These are phyloP conservation scores for Neonectria punicea DNA, from an alignment of 2,329 filamentous ascomycete species.

Conservation along the genomic window DNA sequence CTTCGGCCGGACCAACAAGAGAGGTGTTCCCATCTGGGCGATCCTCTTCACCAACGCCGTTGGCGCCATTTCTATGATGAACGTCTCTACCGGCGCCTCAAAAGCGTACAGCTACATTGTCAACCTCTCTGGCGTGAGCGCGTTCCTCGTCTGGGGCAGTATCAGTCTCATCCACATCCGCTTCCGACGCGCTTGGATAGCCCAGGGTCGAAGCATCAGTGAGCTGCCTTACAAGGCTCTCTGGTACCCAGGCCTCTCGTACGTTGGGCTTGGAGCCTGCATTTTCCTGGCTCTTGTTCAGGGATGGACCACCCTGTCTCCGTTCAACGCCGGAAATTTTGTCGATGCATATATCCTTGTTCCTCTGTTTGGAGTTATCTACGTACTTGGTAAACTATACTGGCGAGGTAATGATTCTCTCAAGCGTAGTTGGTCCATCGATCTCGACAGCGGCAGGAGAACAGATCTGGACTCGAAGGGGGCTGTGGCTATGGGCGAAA, in stretches of 20 bases:
- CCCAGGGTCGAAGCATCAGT: constrained; percentile 64
- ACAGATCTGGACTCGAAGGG: constrained; percentile 62
- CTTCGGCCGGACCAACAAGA: constrained; percentile 73
- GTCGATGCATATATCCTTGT: constrained; percentile 72
- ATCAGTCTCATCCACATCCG: constrained; percentile 79
- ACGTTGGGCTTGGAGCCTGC: constrained; percentile 67
- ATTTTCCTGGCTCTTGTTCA: constrained; percentile 69
- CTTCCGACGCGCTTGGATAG: constrained; percentile 72
- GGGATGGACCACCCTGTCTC: constrained; percentile 69
- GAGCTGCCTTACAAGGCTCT: constrained; percentile 67
- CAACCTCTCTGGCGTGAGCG: constrained; percentile 75
- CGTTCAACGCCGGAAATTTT: constrained; percentile 68
- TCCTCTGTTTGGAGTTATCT: constrained; percentile 69
- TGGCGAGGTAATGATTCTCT: constrained; percentile 61
- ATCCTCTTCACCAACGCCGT: constrained; percentile 77
- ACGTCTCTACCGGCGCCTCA: constrained; percentile 72
- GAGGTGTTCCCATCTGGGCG: constrained; percentile 70
- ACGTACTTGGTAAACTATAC: constrained; percentile 63
- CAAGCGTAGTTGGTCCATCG: constrained; percentile 63
- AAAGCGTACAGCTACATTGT: constrained; percentile 76
- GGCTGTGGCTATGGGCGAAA: constrained; percentile 44
- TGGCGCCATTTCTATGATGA: constrained; percentile 80
- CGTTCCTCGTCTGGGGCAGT: constrained; percentile 77
- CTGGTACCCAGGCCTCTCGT: constrained; percentile 68
- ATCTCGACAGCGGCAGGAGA: constrained; percentile 66